Base-by-base conservation (phyloP, 805 yeast genomes). In the Zygotorulaspora florentina region DNA sequence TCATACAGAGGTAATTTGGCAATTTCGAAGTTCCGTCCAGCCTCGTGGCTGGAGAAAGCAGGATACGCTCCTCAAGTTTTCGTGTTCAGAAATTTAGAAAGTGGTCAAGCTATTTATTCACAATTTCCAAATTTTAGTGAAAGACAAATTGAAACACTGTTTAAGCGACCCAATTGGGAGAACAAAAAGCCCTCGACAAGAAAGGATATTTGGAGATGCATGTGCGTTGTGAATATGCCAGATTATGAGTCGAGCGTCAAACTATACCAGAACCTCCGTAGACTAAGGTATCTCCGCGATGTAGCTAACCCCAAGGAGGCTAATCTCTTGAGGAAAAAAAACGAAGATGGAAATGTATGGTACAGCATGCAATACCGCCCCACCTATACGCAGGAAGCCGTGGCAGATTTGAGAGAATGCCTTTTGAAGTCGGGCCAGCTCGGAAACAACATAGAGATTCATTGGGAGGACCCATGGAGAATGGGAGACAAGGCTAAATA, bases 401-500 rank as follows among this genome's bases (percentile, higher is more conserved):
- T 87, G 25, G 87, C 96, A 5, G 98, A 90, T 67, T 69, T 90
- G 53, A 55, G 57, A 20, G 68, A 66, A 39, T 58, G 66, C 2
- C 41, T 65, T 27, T 25, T 46, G 12, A 56, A 58, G 40, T 50
- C 63, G 3, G 30, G 45, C 13, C 12, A 31, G 33, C 50, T 72
- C 71, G 40, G 43, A 50, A 35, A 50, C 40, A 35, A 52, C 45
- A 71, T 83, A 31, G 76, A 70, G 37, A 71, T 88, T 18, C 75
- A 72, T 56, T 90, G 98, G 98, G 96, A 88, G 57, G 80, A 81
- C 54, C 71, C 78, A 43, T 89, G 95, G 95, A 77, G 96, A 65
- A 80, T 80, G 68, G 98, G 98, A 39, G 89, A 80, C 42, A 41
- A 52, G 16, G 81, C 77, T 39, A 69, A 73, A 51, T 74, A 83